phyloP scores from a whole-genome alignment of 192 early-diverging fungal species.

The Coemansia reversa region DNA sequence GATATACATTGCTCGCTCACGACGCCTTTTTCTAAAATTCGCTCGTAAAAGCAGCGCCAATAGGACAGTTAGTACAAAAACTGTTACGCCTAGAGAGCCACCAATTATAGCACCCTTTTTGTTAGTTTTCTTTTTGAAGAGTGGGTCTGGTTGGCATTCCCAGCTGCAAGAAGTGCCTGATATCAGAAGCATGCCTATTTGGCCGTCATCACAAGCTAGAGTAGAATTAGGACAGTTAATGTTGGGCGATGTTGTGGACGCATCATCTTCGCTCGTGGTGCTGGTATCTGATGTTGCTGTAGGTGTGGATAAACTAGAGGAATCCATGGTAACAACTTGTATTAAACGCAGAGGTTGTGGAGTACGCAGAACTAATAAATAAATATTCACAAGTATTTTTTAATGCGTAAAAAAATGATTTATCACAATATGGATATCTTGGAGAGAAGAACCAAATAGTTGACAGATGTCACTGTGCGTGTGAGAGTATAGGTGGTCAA shows the following conservation, averaged over 20 bases:
- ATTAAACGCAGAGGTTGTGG: background rate
- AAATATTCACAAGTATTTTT: background rate
- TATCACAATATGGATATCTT: background rate
- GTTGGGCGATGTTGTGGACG: background rate
- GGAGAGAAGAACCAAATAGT: background rate
- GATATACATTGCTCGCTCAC: conserved; percentile 24
- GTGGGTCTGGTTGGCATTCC: conserved; percentile 35
- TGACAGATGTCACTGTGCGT: background rate
- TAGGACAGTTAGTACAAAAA: conserved; percentile 27
- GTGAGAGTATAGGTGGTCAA: background rate
- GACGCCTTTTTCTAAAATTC: conserved; percentile 18
- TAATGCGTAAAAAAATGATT: background rate
- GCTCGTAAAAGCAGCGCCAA: conserved; percentile 18
- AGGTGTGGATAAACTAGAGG: background rate
- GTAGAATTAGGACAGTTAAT: background rate
- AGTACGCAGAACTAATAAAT: background rate
- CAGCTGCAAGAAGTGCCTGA: conserved; percentile 28
- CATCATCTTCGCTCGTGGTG: conserved; percentile 6
- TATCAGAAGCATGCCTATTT: conserved; percentile 25
- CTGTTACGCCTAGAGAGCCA: conserved; percentile 40
- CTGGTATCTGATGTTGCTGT: background rate
- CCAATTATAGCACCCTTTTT: conserved; percentile 45
- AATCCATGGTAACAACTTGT: background rate
- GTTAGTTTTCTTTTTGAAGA: conserved; percentile 25
- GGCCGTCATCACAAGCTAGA: conserved; percentile 11